Percentiles rank a stretch among this genome's conserved stretches.
These are phyloP conservation scores for Evansstolkia leycettana DNA, from an alignment of 495 filamentous ascomycete species.

Conservation along the genomic window DNA sequence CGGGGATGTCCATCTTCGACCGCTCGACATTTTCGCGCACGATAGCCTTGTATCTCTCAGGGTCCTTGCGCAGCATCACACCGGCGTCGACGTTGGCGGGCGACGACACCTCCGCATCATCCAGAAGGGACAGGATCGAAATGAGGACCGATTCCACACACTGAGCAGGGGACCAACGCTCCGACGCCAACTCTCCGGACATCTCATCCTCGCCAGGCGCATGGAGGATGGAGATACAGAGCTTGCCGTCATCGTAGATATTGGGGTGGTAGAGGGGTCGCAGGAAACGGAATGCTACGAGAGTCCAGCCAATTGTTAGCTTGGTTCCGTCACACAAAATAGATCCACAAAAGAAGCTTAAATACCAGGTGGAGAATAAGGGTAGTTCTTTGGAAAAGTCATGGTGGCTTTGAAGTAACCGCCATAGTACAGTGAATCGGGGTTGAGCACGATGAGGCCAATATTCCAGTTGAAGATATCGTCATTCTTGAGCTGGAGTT, in stretches of 20 bases:
- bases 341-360: no score
- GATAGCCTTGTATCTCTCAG: constrained; percentile 50
- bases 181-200: constrained; percentile 77
- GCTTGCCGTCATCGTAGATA: constrained; percentile 76
- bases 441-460: constrained; percentile 82
- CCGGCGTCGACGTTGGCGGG: constrained; percentile 93
- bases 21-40: constrained; percentile 59
- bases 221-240: constrained; percentile 96
- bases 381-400: constrained; percentile 82
- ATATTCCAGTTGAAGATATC: constrained; percentile 80
- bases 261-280: constrained; percentile 85
- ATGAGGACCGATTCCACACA: constrained; percentile 89
- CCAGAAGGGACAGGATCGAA: constrained; percentile 83
- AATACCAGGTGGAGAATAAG: constrained; percentile 67
- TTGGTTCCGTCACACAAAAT: neutral
- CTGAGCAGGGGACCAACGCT: constrained; percentile 89
- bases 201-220: constrained; percentile 80
- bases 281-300: constrained; percentile 65
- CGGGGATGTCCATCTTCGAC: constrained; percentile 69
- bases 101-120: constrained; percentile 84
- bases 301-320: neutral
- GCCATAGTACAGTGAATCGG: constrained; percentile 80
- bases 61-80: constrained; percentile 67
- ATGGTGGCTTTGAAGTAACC: constrained; percentile 87
- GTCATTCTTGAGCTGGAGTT: constrained; percentile 47